phyloP scores from a whole-genome alignment of 257 asterid genomes.

The Mentha longifolia region DNA sequence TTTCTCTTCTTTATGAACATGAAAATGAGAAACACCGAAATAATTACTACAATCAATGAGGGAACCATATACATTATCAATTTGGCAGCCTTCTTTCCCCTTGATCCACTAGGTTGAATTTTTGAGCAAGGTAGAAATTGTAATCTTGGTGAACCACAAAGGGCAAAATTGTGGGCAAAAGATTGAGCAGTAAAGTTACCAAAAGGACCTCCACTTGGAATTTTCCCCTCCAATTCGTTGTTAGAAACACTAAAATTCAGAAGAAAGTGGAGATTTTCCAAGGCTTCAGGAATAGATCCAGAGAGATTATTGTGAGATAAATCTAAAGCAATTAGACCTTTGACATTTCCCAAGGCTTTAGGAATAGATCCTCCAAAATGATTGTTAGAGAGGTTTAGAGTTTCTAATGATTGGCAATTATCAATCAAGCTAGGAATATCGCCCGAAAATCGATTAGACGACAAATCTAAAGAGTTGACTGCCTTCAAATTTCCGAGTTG shows the following conservation, averaged over 20 bases:
- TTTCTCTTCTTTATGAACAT: neutral
- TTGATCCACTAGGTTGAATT: neutral
- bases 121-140: neutral
- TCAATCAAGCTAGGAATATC: neutral
- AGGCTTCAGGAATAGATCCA: neutral
- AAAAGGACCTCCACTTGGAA: constrained; percentile 11
- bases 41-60: neutral
- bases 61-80: neutral
- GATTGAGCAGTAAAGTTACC: constrained; percentile 12
- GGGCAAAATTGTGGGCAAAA: constrained; percentile 10
- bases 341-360: neutral
- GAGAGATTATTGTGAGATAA: constrained; percentile 8
- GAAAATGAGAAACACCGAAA: neutral
- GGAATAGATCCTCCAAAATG: neutral
- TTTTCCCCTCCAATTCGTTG: no score
- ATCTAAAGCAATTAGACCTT: neutral
- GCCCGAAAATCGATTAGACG: neutral
- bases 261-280: neutral
- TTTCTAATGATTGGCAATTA: neutral
- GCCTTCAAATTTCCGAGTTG: neutral
- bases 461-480: neutral
- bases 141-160: constrained; percentile 1
- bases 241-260: no score
- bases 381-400: neutral
- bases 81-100: neutral